Conservation (phyloP, 1,139 yeast genomes). For the Suhomyces chickasaworum region DNA sequence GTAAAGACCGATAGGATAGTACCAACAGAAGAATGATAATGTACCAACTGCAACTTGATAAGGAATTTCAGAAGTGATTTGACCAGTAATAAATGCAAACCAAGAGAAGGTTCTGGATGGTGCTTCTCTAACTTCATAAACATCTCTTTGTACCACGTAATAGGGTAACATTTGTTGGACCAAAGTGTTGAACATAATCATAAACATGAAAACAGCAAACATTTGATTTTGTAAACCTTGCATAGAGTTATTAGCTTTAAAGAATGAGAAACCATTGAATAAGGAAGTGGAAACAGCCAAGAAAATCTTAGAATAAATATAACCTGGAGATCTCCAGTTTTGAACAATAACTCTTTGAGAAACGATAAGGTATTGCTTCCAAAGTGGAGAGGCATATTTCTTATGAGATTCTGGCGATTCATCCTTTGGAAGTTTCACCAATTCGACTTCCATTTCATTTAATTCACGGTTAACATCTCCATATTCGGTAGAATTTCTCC, state of each 20-base stretch:
- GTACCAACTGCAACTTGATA: conserved; percentile 39
- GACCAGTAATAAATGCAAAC: conserved; percentile 45
- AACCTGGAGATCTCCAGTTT: conserved; percentile 75
- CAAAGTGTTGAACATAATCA: conserved; percentile 51
- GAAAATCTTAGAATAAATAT: conserved; percentile 66
- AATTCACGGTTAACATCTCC: conserved; percentile 26
- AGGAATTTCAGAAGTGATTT: conserved; percentile 40
- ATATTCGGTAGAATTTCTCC: conserved; percentile 35
- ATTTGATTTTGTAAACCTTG: conserved; percentile 64
- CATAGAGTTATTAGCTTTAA: conserved; percentile 59
- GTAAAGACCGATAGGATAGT: conserved; percentile 45
- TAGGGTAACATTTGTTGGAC: conserved; percentile 76
- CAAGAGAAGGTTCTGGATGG: conserved; percentile 62
- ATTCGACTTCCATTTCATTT: conserved; percentile 31
- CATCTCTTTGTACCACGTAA: conserved; percentile 69
- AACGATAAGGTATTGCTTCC: conserved; percentile 54
- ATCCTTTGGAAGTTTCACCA: conserved; percentile 29
- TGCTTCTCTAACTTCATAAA: conserved; percentile 70
- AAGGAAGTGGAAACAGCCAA: conserved; percentile 53
- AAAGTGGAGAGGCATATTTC: conserved; percentile 48
- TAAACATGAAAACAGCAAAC: conserved; percentile 58
- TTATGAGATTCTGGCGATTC: conserved; percentile 25
- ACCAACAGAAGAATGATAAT: conserved; percentile 41
- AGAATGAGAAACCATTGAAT: conserved; percentile 77
- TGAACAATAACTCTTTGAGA: conserved; percentile 59